Evolutionary conservation across 2,329 filamentous ascomycete species (phyloP), one percentile per base, ranked within the genome.

Genomic region (Colletotrichum lentis): DNA sequence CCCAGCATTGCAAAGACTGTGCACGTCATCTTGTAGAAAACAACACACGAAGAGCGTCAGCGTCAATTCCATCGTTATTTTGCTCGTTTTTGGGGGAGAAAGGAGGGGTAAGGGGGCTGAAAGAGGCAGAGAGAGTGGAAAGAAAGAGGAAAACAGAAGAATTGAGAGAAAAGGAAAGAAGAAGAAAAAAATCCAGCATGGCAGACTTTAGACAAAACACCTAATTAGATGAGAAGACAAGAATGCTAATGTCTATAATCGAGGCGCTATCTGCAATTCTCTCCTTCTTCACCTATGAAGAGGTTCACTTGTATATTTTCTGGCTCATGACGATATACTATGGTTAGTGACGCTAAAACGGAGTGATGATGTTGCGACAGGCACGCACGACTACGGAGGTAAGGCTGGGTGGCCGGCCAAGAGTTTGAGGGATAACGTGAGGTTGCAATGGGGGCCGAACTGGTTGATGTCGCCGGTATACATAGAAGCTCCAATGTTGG

Each of bases 1-100:
- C 84, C 84, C 0, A 84, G 82, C 69, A 69, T 83, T 3, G 82
- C 79, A 0, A 80, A 79, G 73, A 82, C 78, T 1, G 72, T 84
- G 16, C 76, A 77, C 41, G 73, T 75, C 18, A 16, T 72, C 35
- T 57, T 73, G 44, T 71, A 67, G 63, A 18, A n/a, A 41, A n/a
- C 8, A 31, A 10, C 5, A 22, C 3, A 20, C 12, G 4, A n/a
- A n/a, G 10, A 43, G 10, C 7, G 14, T 10, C 20, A 20, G 27
- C 7, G 24, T 20, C 3, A 20, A 27, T n/a, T 31, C 22, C 12
- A 22, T 22, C n/a, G 27, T 46, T n/a, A 27, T 31, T 46, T 47
- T 39, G 35, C 12, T 20, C 18, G 16, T 11, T 11, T 47, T 35
- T 31, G 7, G 7, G 27, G 27, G 18, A 18, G 12, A 8, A 20